Base-by-base conservation (phyloP, 352 stramenopile genomes). In the Pythium aquatile region DNA sequence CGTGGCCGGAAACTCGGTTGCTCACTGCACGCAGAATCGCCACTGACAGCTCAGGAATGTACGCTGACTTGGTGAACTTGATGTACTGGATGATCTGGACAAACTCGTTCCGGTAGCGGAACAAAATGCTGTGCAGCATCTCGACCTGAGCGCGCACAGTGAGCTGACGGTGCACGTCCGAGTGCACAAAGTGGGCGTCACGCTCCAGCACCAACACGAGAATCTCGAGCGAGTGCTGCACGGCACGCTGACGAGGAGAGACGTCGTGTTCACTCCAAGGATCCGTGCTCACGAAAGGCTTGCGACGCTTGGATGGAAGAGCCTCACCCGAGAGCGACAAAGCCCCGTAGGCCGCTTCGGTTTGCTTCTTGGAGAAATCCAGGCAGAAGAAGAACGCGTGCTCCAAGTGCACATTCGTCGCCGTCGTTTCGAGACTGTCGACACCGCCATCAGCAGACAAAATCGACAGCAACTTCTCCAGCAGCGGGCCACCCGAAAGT, bases 11-110 rank as follows among this genome's bases (percentile, higher is more conserved):
- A 58, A 93, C 83, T 8, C 83, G 81, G 14, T 77, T 72, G 63
- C 86, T 95, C 40, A 95, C 77, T 13, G 81, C 62, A 29, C 79
- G 79, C 37, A 95, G 60, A 55, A 95, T 83, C 24, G 81, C 81
- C 5, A 78, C 74, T 17, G 86, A 92, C 5, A 93, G 57, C 39
- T 90, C 73, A 8, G 86, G 74, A 29, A 95, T 92, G 48, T 88
- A 79, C 20, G 74, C 61, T 9, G 78, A 82, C 72, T 93, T 91
- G 16, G 79, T 86, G 69, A 91, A 95, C 67, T 90, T 87, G 58
- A 95, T 82, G 69, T 93, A 95, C 73, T 90, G 82, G 54, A 88
- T 70, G 61, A 95, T 84, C 53, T 78, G 87, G 35, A 95, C 83
- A 55, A 95, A 89, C 51, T 92, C 83, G 13, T 75, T 59, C 5